Evolutionary conservation across 129 eudicot genomes (phyloP).

Genomic region (Flaveria brownii): DNA sequence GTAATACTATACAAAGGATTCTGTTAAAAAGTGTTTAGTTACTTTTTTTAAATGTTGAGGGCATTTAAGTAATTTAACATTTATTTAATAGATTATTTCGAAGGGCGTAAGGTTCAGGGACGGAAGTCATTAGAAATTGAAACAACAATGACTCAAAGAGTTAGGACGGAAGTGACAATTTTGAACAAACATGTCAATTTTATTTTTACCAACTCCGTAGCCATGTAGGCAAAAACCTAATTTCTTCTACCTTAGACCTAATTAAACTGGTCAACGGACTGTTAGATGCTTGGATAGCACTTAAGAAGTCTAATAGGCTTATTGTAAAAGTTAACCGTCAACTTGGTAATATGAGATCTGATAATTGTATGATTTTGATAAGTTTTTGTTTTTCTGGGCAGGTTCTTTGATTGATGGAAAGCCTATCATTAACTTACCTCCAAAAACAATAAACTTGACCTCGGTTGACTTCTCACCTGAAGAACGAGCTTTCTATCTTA

Average conservation of each 20-base stretch:
- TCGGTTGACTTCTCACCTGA: slow-evolving; percentile 63
- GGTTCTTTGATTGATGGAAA: slow-evolving; percentile 70
- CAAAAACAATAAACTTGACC: slow-evolving; percentile 56
- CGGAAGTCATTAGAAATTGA: no score
- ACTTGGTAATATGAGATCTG: not conserved
- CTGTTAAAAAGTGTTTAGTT: no score
- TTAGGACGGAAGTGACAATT: no score
- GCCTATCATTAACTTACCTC: slow-evolving; percentile 83
- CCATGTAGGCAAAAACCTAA: not conserved
- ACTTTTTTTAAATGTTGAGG: no score
- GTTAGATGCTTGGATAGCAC: not conserved
- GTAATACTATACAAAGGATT: no score
- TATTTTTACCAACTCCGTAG: not conserved
- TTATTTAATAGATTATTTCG: no score
- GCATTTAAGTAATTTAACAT: no score
- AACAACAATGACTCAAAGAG: no score
- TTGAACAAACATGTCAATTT: not conserved
- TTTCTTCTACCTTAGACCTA: not conserved
- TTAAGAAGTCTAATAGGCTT: not conserved
- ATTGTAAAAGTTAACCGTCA: not conserved
- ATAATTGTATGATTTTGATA: not conserved
- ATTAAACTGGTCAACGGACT: not conserved
- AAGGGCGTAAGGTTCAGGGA: no score
- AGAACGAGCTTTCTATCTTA: slow-evolving; percentile 73
- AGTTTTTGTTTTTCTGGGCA: slow-evolving; percentile 25